Conservation (phyloP, 1,284 basidiomycete genomes). For the Cutaneotrichosporon daszewskae region DNA sequence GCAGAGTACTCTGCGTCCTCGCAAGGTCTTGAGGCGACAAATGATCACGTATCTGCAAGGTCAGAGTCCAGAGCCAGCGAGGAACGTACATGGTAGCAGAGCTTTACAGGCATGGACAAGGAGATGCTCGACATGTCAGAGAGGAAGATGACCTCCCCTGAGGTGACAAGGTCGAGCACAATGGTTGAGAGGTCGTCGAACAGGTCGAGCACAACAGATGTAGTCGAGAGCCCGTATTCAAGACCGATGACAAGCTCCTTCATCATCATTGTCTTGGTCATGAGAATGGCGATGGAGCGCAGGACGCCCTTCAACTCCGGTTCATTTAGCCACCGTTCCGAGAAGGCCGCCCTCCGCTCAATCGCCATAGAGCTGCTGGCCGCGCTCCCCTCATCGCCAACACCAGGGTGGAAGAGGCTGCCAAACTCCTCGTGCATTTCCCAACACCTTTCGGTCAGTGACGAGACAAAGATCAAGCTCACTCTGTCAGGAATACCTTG, state of each 20-base stretch:
- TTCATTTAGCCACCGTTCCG: not conserved
- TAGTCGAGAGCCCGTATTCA: too few species aligned
- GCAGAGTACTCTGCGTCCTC: too few species aligned
- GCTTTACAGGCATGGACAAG: too few species aligned
- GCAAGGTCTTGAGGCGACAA: too few species aligned
- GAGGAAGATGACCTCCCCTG: conserved; percentile 4
- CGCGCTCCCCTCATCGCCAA: not conserved
- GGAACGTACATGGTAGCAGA: too few species aligned
- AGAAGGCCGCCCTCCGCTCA: not conserved
- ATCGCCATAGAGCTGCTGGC: not conserved
- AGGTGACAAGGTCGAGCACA: not conserved
- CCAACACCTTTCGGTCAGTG: conserved; percentile 1
- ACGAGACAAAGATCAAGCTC: not conserved
- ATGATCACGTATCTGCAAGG: too few species aligned
- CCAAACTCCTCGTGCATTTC: not conserved
- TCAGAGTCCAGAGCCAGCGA: too few species aligned
- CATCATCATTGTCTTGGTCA: conserved; percentile 1
- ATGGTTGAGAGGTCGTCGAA: not conserved
- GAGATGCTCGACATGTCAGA: too few species aligned
- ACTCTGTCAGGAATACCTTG: conserved; percentile 2
- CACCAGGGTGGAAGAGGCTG: too few species aligned
- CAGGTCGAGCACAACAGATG: not conserved
- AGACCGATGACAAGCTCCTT: too few species aligned
- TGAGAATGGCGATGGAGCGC: not conserved
- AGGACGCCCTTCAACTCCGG: not conserved